A percentile compares a stretch with the other conserved stretches of the same genome.
Conservation (phyloP, 164 flowering plant species). For the Vitis cinerea region DNA sequence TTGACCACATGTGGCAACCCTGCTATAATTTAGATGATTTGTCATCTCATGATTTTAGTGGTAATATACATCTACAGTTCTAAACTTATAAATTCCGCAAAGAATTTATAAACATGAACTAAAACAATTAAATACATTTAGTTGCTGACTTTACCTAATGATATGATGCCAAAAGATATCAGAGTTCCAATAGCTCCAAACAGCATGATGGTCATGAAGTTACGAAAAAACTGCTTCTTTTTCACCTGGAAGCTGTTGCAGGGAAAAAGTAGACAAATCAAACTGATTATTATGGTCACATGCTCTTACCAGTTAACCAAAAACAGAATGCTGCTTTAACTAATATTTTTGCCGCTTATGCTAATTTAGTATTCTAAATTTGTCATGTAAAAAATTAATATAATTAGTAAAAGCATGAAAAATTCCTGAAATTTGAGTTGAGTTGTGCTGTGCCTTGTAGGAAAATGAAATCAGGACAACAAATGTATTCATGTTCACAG, state of each 20-base stretch:
- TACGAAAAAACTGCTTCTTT: slow-evolving; percentile 77
- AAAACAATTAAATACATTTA: slow-evolving; percentile 1
- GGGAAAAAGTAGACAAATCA: background rate
- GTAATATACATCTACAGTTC: background rate
- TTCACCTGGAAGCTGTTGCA: slow-evolving; percentile 68
- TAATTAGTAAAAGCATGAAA: too few species aligned
- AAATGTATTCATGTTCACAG: too few species aligned
- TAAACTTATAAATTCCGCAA: background rate
- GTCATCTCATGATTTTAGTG: background rate
- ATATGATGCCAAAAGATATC: slow-evolving; percentile 62
- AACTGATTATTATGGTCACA: background rate
- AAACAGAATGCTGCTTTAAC: background rate
- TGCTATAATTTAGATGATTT: background rate
- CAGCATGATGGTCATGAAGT: slow-evolving; percentile 68
- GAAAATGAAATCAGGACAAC: too few species aligned
- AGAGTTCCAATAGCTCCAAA: slow-evolving; percentile 79
- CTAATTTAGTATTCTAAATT: background rate
- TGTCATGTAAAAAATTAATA: background rate
- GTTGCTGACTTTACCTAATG: slow-evolving; percentile 39
- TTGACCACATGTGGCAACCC: too few species aligned
- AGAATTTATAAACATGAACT: background rate
- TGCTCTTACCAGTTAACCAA: background rate
- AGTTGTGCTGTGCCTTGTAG: too few species aligned
- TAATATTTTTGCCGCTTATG: too few species aligned
- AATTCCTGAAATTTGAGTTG: too few species aligned